Base-by-base conservation (phyloP, 2,329 filamentous ascomycete genomes). In the Monilinia laxa region DNA sequence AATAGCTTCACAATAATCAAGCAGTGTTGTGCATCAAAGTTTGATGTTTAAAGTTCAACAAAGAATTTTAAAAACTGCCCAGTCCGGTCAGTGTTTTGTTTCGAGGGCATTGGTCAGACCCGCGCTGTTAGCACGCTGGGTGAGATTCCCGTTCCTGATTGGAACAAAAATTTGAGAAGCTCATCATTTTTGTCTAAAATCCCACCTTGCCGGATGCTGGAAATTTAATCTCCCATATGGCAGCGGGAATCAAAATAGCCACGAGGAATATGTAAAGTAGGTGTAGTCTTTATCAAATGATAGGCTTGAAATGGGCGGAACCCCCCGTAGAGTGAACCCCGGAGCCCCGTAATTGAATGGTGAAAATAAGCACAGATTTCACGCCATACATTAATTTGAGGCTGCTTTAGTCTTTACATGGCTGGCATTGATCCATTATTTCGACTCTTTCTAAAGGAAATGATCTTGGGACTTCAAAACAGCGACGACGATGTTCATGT, bases 361-460 rank as follows among this genome's bases (percentile, higher is more conserved):
- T 60, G 64, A 60, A 60, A 60, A 60, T 31, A 60, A 55, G 31
- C 23, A 35, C 55, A 14, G 23, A 25, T 52, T 23, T 58, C 64
- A 60, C 64, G 64, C 55, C 64, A 65, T 65, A 60, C 64, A 53
- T 31, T 7, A 14, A 60, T 9, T 23, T 42, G 20, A 45, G 49
- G 64, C 64, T 35, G 64, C 64, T 65, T 60, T 65, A 40, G n/a
- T 7, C 51, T 38, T 25, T 4, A 25, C 31, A 23, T 35, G 31
- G 31, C 28, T 56, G 31, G n/a, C 31, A 38, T 2, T 12, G 11
- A 35, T 40, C 14, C n/a, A 14, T 11, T n/a, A 18, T 57, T 35
- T 6, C 31, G 7, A 35, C 31, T 35, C 6, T 60, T 40, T 4
- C 7, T 9, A 2, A 2, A 4, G n/a, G 5, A 35, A 25, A 40